These are phyloP conservation scores for Ramaria sp. DNA, from an alignment of 768 basidiomycete species.

Conservation along the genomic window DNA sequence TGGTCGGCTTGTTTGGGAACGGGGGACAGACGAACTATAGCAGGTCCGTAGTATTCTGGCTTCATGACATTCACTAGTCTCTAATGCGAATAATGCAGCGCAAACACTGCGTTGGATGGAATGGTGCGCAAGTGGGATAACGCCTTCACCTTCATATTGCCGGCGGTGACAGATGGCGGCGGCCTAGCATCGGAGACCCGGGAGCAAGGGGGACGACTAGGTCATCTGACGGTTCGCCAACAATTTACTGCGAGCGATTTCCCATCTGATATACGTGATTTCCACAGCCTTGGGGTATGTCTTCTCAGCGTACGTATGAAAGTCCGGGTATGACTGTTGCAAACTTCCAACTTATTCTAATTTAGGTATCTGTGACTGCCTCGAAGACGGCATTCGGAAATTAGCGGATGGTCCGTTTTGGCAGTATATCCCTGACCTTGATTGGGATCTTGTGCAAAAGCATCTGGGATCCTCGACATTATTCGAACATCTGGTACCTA, in stretches of 20 bases:
- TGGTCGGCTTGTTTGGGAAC: conserved; percentile 22
- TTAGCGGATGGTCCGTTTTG: conserved; percentile 16
- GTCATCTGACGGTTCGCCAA: conserved; percentile 2
- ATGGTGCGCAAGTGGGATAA: conserved; percentile 18
- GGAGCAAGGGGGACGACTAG: background rate
- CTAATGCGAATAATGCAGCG: conserved; percentile 13
- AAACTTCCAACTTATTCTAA: background rate
- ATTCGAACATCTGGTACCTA: conserved; percentile 16
- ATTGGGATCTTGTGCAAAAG: conserved; percentile 19
- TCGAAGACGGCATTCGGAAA: conserved; percentile 23
- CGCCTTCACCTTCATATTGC: conserved; percentile 24
- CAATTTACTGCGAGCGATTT: background rate
- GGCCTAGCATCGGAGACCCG: conserved; percentile 6
- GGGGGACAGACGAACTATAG: conserved; percentile 31
- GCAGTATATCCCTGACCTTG: conserved; percentile 25
- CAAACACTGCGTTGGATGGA: conserved; percentile 24
- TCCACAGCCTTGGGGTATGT: conserved; percentile 11
- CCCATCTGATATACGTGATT: background rate
- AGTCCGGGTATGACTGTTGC: background rate
- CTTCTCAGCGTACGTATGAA: conserved; percentile 10
- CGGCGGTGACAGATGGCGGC: conserved; percentile 21
- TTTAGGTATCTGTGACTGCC: conserved; percentile 20
- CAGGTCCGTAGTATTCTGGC: conserved; percentile 15
- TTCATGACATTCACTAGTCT: background rate
- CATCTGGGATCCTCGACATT: conserved; percentile 15